Percentiles rank a stretch among this genome's conserved stretches.
phyloP scores from a whole-genome alignment of 306 rosid genomes.

The Lotus japonicus region DNA sequence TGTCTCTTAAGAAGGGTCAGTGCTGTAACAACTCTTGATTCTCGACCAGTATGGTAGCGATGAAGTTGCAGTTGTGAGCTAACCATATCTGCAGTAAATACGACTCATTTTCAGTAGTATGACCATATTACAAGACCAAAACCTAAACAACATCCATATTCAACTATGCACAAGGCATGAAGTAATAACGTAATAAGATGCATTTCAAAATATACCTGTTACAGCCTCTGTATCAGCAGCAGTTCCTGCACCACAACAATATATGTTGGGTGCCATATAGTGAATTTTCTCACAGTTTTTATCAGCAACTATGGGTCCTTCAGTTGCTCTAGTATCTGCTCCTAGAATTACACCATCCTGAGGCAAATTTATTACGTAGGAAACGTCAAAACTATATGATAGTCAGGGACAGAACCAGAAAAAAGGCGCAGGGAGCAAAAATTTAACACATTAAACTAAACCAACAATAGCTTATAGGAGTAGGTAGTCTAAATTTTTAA shows the following conservation, averaged over 20 bases:
- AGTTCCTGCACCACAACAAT: constrained; percentile 98
- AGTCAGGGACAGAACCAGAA: no score
- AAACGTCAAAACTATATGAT: background rate
- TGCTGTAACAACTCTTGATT: constrained; percentile 44
- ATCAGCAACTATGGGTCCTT: constrained; percentile 91
- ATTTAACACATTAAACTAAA: background rate
- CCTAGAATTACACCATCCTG: constrained; percentile 98
- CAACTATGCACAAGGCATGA: background rate
- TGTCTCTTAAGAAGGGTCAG: constrained; percentile 45
- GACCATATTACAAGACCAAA: background rate
- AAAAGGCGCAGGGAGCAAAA: background rate
- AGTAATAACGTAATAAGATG: background rate
- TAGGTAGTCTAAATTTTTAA: no score
- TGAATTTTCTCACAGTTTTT: constrained; percentile 97
- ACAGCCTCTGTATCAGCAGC: constrained; percentile 99
- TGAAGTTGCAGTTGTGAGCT: constrained; percentile 94
- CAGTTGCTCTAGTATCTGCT: constrained; percentile 96
- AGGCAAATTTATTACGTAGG: background rate
- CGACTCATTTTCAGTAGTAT: constrained; percentile 5
- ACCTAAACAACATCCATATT: background rate
- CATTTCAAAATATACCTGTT: constrained; percentile 52
- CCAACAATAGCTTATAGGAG: no score
- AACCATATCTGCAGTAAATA: constrained; percentile 65
- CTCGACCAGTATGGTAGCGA: constrained; percentile 89
- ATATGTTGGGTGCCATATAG: constrained; percentile 94